Base-by-base conservation (phyloP, 257 asterid species). In the Fraxinus pennsylvanica region DNA sequence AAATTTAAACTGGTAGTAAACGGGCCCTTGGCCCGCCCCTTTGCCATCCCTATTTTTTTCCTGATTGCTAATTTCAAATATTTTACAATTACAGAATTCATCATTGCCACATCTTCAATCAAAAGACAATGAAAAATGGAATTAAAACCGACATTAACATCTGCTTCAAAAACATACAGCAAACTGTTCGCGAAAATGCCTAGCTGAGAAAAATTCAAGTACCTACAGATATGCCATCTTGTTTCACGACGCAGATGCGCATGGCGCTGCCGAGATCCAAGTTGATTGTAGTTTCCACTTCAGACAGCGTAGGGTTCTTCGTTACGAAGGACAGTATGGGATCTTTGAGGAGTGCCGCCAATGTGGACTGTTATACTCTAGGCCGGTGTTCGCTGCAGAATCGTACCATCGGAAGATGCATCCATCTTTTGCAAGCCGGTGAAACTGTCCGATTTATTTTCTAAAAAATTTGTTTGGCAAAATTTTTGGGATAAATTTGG, bases 261-360 rank as follows among this genome's bases (percentile, higher is more conserved):
- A 93, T 95, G 68, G 98, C 98, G 81, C 99, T 95, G 79, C 98
- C 98, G 75, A 93, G 92, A 83, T 95, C 97, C 87, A 91, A 83
- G 86, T 88, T 93, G 81, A 95, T 87, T 66, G 93, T 97, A 30
- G 97, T 93, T 82, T 93, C 97, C 52, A 95, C 98, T 57, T 95
- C 98, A 2, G 93, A 79, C 9, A 93, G 85, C 19, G 88, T 77
- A 27, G 96, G 97, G 30, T 90, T 86, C 75, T 86, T 95, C 9
- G 99, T 96, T 30, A 95, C 91, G 84, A 91, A 96, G 27, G 90
- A 77, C n/a, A 91, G 97, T 72, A 93, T 66, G 17, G 98, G 97
- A 84, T 95, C 99, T 17, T 81, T 82, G 80, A 90, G 93, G 74
- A 95, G 92, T 33, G 97, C 89, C 12, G 83, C 75, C 68, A 95